phyloP scores from a whole-genome alignment of 768 basidiomycete species.

The Pholiota microspora region DNA sequence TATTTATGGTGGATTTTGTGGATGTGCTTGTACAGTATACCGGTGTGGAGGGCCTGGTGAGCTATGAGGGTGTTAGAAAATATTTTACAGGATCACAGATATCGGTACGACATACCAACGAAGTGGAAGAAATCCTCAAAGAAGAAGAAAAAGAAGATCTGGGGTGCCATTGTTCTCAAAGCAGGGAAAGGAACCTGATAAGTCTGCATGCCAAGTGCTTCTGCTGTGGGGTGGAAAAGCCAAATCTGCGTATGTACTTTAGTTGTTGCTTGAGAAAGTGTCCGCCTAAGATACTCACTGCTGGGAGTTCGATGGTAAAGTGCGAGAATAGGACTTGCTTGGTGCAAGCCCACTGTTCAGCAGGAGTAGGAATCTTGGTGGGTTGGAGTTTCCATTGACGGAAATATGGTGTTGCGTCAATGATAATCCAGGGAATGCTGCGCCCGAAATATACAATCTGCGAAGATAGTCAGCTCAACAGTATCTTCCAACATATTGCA shows the following conservation, averaged over 20 bases:
- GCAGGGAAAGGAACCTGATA: conserved; percentile 92
- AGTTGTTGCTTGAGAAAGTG: not conserved
- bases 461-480: not conserved
- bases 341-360: conserved; percentile 94
- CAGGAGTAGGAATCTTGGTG: conserved; percentile 71
- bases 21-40: conserved; percentile 83
- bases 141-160: conserved; percentile 87
- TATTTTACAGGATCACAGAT: not conserved
- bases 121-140: conserved; percentile 98
- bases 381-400: conserved; percentile 92
- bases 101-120: conserved; percentile 47
- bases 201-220: conserved; percentile 84
- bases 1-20: conserved; percentile 99
- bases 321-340: conserved; percentile 93
- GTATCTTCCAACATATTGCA: too few relatives aligned
- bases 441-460: conserved; percentile 97
- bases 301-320: conserved; percentile 92
- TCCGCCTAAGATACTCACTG: conserved; percentile 47
- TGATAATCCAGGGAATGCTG: conserved; percentile 91
- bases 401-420: conserved; percentile 94
- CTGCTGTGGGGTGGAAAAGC: conserved; percentile 90
- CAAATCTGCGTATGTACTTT: conserved; percentile 57
- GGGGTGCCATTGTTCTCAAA: conserved; percentile 64
- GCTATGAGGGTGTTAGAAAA: conserved; percentile 38
- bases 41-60: conserved; percentile 86